Evolutionary conservation across 2,329 filamentous ascomycete genomes (phyloP).

Genomic region (Gyromitra esculenta): DNA sequence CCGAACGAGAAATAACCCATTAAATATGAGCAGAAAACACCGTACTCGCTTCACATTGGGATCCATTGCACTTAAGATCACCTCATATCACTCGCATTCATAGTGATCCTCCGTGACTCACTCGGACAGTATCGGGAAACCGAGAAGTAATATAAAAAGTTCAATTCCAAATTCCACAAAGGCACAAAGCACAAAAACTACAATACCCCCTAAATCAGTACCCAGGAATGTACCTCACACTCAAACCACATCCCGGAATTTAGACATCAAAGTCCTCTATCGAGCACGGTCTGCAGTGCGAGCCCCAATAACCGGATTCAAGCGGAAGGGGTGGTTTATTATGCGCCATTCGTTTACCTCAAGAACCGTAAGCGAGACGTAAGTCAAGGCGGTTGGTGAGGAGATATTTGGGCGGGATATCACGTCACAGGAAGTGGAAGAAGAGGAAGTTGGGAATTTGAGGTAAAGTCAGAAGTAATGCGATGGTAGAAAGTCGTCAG

Average conservation of each 20-base stretch:
- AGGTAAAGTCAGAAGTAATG: background rate
- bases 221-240: slow-evolving; percentile 47
- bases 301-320: slow-evolving; percentile 47
- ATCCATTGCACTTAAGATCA: background rate
- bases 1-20: background rate
- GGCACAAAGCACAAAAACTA: background rate
- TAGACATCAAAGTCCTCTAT: slow-evolving; percentile 41
- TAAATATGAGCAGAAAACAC: background rate
- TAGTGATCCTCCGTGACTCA: slow-evolving; percentile 10
- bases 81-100: slow-evolving; percentile 9
- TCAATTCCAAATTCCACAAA: no score
- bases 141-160: no score
- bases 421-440: background rate
- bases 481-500: background rate
- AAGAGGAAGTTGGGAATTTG: background rate
- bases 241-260: slow-evolving; percentile 54
- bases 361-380: slow-evolving; percentile 38
- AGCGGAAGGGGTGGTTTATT: slow-evolving; percentile 45
- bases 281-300: slow-evolving; percentile 51
- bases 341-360: slow-evolving; percentile 55
- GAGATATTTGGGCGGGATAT: slow-evolving; percentile 49
- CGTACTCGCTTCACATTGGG: background rate
- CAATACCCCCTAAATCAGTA: background rate
- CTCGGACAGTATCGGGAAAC: background rate
- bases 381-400: slow-evolving; percentile 34